Conservation (phyloP, 2,329 filamentous ascomycete species). For the Anthostomella pinea region DNA sequence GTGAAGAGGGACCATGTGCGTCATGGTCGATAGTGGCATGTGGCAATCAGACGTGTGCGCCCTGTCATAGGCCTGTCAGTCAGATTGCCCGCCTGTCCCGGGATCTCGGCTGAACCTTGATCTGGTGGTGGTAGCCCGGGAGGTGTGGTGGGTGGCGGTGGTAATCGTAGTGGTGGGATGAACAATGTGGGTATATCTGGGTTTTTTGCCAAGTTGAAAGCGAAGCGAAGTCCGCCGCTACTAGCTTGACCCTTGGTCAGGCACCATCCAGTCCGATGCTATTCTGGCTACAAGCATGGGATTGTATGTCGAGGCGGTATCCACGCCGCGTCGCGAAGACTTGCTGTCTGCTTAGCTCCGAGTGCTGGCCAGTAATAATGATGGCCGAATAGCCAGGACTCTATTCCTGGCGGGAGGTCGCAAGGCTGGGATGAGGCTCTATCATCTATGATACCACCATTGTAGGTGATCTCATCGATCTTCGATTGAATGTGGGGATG, state of each 20-base stretch:
- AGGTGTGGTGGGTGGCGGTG: no score
- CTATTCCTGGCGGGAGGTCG: no score
- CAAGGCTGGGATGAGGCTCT: slow-evolving; percentile 16
- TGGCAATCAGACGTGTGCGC: slow-evolving; percentile 16
- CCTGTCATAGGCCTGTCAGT: slow-evolving; percentile 24
- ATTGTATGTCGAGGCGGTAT: no score
- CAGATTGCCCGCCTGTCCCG: slow-evolving; percentile 24
- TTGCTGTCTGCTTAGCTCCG: no score
- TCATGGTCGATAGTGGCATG: slow-evolving; percentile 27
- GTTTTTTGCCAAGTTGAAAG: no score
- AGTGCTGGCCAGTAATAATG: slow-evolving; percentile 12
- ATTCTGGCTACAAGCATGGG: no score
- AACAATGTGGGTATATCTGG: no score
- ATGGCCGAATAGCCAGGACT: slow-evolving; percentile 16
- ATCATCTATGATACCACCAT: slow-evolving; percentile 25
- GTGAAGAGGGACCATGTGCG: slow-evolving; percentile 24
- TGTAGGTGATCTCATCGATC: slow-evolving; percentile 28
- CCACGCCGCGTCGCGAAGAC: no score
- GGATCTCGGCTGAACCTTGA: slow-evolving; percentile 20
- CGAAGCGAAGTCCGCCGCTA: no score
- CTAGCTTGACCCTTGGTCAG: no score
- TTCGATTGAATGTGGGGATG: slow-evolving; percentile 22
- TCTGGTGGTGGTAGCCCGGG: slow-evolving; percentile 1
- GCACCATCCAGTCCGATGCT: no score
- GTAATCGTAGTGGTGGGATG: no score